Evolutionary conservation across 768 basidiomycete genomes (phyloP).

Genomic region (Cubamyces lactineus): DNA sequence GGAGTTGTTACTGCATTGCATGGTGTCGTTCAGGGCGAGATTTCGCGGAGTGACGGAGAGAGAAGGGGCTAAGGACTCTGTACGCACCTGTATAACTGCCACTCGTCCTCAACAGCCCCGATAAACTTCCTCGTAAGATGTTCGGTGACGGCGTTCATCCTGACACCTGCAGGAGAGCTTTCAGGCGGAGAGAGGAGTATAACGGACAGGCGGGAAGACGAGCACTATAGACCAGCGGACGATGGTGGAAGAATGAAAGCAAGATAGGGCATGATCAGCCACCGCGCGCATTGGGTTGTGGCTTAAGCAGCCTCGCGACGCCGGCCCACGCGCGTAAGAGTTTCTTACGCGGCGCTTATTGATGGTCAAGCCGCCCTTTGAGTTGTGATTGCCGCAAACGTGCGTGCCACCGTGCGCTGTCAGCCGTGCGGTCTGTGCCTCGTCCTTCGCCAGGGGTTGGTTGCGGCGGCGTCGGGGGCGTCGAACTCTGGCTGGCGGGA

Average conservation of each 20-base stretch:
- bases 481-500: no score
- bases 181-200: neutral
- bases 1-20: slow-evolving; percentile 57
- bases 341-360: neutral
- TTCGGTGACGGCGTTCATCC: slow-evolving; percentile 26
- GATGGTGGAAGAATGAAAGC: slow-evolving; percentile 16
- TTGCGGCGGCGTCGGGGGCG: no score
- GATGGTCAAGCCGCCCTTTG: no score
- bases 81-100: slow-evolving; percentile 75
- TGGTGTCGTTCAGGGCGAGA: neutral
- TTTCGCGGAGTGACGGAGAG: neutral
- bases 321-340: neutral
- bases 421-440: neutral
- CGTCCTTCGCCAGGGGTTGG: no score
- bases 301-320: neutral
- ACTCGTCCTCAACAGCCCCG: slow-evolving; percentile 83
- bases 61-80: neutral
- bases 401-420: neutral
- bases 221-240: neutral
- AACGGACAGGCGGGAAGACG: neutral
- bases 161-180: neutral
- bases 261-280: slow-evolving; percentile 14
- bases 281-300: slow-evolving; percentile 3
- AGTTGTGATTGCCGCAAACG: slow-evolving; percentile 3
- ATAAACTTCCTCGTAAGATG: slow-evolving; percentile 52